Evolutionary conservation across 768 basidiomycete species (phyloP), one percentile per base, ranked within the genome.

Genomic region (Hysterangium stoloniferum): DNA sequence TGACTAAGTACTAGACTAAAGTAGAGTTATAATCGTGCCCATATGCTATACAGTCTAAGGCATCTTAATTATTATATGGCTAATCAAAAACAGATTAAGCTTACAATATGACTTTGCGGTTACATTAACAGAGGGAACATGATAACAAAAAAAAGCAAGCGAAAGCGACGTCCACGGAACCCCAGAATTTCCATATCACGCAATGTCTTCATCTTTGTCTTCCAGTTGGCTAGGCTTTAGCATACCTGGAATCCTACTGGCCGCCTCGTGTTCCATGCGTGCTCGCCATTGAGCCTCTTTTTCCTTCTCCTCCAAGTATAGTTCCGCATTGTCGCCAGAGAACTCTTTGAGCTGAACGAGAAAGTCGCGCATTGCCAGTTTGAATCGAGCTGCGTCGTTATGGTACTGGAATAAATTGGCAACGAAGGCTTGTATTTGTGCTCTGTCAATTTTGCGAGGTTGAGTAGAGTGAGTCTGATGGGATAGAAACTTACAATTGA

Each of bases 311-410:
- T 97, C 95, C 58, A 91, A 72, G 70, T 75, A 97, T 32, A 97
- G 72, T 57, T 97, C 96, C 7, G 92, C 71, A 56, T 95, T 94
- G 61, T 96, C 93, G 54, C 77, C 75, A 5, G 91, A 92, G 71
- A 96, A 98, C 68, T 98, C 96, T 64, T 96, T 96, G 55, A 99
- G 80, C 59, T 93, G 88, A 58, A 99, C 91, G 50, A 99, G 80
- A 84, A 98, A 99, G 68, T 98, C 96, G 52, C 95, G 88, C 42
- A 97, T 74, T 13, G 86, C 84, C 57, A 90, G 72, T 71, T 98
- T 97, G 83, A 98, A 99, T 57, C 85, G 80, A 59, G 84, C 86
- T 67, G 84, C 79, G 59, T 91, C 87, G 61, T 72, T 81, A 61
- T 89, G 78, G 61, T 78, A 78, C 61, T 88, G 84, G 49, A 78